Evolutionary conservation across 345 rosid species (phyloP).

Genomic region (Lepidium aucheri): DNA sequence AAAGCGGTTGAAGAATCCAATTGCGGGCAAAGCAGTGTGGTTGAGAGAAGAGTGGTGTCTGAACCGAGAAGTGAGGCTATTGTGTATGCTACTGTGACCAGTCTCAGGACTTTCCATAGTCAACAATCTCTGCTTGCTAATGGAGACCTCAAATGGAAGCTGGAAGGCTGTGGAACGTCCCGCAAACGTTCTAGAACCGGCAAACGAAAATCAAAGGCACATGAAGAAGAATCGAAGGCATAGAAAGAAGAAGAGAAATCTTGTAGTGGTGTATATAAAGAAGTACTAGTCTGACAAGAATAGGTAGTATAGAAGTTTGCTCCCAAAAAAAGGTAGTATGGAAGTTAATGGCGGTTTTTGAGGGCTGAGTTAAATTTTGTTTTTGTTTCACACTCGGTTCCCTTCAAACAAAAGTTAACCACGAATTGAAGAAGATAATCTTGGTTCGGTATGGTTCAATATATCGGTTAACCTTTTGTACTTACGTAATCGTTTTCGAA

Average conservation of each 20-base stretch:
- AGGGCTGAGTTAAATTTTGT: conserved; percentile 72
- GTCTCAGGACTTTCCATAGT: conserved; percentile 40
- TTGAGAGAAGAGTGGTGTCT: conserved; percentile 28
- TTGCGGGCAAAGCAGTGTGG: conserved; percentile 47
- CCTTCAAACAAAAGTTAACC: conserved; percentile 2
- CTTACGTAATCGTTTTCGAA: background rate
- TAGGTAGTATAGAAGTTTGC: background rate
- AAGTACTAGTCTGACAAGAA: conserved; percentile 7
- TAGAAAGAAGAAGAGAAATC: conserved; percentile 23
- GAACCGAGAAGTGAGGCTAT: conserved; percentile 50
- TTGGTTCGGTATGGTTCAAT: background rate
- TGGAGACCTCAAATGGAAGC: conserved; percentile 42
- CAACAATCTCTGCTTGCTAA: conserved; percentile 33
- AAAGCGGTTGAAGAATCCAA: conserved; percentile 39
- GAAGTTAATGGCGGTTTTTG: background rate
- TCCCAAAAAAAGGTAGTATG: background rate
- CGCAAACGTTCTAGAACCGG: conserved; percentile 50
- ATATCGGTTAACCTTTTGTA: background rate
- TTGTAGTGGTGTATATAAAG: background rate
- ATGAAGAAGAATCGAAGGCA: conserved; percentile 22
- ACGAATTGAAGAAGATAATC: background rate
- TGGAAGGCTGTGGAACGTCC: conserved; percentile 31
- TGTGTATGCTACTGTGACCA: conserved; percentile 59
- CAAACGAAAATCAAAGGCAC: conserved; percentile 38
- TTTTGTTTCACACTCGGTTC: conserved; percentile 46